Evolutionary conservation across 2,329 filamentous ascomycete genomes (phyloP), one percentile per base, ranked within the genome.

Genomic region (Colletotrichum tanaceti): DNA sequence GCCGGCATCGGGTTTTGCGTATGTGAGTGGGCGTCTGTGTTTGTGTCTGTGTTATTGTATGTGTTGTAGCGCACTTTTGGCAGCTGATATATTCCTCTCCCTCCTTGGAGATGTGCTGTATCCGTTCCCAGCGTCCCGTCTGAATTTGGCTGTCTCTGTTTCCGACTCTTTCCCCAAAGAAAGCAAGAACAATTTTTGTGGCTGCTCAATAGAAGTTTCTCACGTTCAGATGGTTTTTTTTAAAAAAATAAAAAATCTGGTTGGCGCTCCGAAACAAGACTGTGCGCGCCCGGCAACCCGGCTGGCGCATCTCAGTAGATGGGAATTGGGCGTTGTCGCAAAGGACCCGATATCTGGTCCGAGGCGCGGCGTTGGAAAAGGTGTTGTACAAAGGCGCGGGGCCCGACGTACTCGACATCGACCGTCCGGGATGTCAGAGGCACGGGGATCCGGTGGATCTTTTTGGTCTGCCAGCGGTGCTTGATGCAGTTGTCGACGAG

Each of bases 401-500:
- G 75, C 61, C 72, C 73, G 50, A 61, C 57, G 32, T 74, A 70
- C 58, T 78, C 76, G 38, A 76, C 73, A 58, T 78, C 76, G 65
- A 76, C 68, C 20, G 73, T 71, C 66, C 73, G 73, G 50, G 76
- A 75, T 47, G 76, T 75, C 71, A 79, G 72, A 2, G 80, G 79
- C 20, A 81, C 72, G 32, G 77, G 75, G 69, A 80, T 75, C 69
- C 76, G 79, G 62, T 79, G 80, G 16, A 74, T 68, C 73, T 83
- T 86, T 75, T 82, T 83, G 46, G 79, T 78, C 72, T 83, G 89
- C 88, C 93, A 96, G 66, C 88, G 89, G 70, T 89, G 86, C 79
- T 93, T 92, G 83, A 98, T 97, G 81, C 90, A 93, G 80, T 98
- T 93, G 76, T 98, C 95, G 59, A 97, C 91, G 52, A 98, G 88